Conservation (phyloP, 768 basidiomycete genomes). For the Hericium rajendrae region DNA sequence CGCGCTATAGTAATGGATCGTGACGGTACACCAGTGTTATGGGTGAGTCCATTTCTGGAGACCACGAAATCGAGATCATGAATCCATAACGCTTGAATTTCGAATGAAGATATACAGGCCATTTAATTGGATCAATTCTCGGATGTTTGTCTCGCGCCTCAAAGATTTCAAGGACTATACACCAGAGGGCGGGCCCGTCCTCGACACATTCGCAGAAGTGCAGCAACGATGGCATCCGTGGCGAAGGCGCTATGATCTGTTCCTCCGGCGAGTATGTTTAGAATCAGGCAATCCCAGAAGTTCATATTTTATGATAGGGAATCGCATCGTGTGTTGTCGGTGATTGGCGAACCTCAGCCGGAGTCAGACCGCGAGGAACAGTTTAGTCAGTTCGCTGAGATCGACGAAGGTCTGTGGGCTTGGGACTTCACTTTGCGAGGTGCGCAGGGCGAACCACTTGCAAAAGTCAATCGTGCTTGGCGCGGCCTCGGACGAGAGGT, state of each 20-base stretch:
- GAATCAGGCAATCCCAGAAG: background rate
- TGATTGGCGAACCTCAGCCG: constrained; percentile 35
- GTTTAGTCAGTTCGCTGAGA: constrained; percentile 58
- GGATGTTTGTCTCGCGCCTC: constrained; percentile 69
- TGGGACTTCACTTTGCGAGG: constrained; percentile 69
- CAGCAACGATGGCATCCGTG: constrained; percentile 80
- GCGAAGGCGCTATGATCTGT: constrained; percentile 71
- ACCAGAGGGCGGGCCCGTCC: constrained; percentile 38
- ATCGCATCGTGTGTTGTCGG: constrained; percentile 34
- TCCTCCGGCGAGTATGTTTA: constrained; percentile 41
- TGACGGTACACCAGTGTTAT: constrained; percentile 62
- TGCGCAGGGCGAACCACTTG: constrained; percentile 46
- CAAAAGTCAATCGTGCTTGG: constrained; percentile 61
- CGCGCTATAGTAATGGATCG: constrained; percentile 68
- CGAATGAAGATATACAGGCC: constrained; percentile 56
- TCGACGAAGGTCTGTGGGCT: constrained; percentile 66
- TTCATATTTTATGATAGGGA: constrained; percentile 20
- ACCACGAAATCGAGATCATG: background rate
- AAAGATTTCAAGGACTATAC: constrained; percentile 30
- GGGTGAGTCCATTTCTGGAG: constrained; percentile 35
- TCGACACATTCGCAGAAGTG: constrained; percentile 62
- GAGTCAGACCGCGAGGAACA: constrained; percentile 27
- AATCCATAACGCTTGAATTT: background rate
- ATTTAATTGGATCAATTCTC: constrained; percentile 81
- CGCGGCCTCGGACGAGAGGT: constrained; percentile 76